Evolutionary conservation across 768 basidiomycete genomes (phyloP).

Genomic region (Mycena vulgaris): DNA sequence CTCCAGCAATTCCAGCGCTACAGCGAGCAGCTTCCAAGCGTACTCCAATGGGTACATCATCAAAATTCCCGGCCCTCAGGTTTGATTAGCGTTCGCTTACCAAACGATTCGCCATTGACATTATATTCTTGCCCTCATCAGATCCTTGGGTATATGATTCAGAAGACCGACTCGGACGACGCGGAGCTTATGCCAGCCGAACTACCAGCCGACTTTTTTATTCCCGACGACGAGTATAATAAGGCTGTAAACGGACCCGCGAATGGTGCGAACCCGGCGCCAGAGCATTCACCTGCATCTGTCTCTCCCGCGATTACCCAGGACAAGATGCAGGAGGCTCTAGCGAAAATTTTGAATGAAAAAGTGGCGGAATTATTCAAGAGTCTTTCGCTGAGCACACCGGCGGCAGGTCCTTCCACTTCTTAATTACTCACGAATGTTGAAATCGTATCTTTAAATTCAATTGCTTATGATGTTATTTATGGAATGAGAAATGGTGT

Average conservation of each 20-base stretch:
- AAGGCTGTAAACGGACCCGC: neutral
- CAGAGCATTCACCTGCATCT: neutral
- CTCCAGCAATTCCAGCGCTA: slow-evolving; percentile 16
- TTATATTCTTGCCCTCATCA: neutral
- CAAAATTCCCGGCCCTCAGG: slow-evolving; percentile 41
- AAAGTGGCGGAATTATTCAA: slow-evolving; percentile 26
- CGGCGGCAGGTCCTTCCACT: too few relatives aligned
- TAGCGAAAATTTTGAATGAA: slow-evolving; percentile 24
- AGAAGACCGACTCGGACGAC: slow-evolving; percentile 26
- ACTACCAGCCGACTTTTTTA: slow-evolving; percentile 22
- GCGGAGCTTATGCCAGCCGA: slow-evolving; percentile 39
- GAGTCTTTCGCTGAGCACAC: too few relatives aligned
- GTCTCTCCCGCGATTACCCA: neutral
- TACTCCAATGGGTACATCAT: slow-evolving; percentile 36
- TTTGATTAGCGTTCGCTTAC: neutral
- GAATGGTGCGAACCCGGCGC: neutral
- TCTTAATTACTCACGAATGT: too few relatives aligned
- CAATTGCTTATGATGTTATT: too few relatives aligned
- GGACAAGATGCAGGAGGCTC: slow-evolving; percentile 13
- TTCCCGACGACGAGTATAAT: slow-evolving; percentile 30
- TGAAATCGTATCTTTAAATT: too few relatives aligned
- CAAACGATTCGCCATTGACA: too few relatives aligned
- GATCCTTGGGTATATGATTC: slow-evolving; percentile 25
- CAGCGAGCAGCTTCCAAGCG: slow-evolving; percentile 16
- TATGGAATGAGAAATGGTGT: too few relatives aligned